Evolutionary conservation across 2,329 filamentous ascomycete species (phyloP), one percentile per base, ranked within the genome.

Genomic region (Cordyceps tenuipes): DNA sequence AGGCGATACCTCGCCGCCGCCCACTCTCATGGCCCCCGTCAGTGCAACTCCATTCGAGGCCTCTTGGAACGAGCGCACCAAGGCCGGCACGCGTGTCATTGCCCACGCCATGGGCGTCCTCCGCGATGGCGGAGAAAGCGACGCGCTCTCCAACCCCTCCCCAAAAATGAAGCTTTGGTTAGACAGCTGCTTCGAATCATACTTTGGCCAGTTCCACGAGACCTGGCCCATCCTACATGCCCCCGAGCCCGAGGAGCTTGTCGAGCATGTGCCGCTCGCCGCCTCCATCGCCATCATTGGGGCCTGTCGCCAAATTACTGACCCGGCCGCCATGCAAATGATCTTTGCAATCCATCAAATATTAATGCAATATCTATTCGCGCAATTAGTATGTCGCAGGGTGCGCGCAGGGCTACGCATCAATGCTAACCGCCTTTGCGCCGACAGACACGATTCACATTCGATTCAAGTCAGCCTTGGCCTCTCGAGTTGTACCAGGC

Each of bases 161-260:
- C 57, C 46, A 12, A 63, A 17, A 26, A 63, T 43, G 53, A 66
- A 64, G 31, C 8, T 52, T 1, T 69, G 67, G 68, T 62, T 67
- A 3, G 50, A 62, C 15, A 61, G 59, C 3, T 64, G 64, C 29
- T 62, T 66, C 1, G 66, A 68, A 0, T 65, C 69, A 0, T 81
- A 77, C 41, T 70, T 79, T n/a, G 66, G 66, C 0, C 62, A 68
- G 0, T 75, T 78, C 34, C 76, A 78, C 59, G 68, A 75, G 31
- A 69, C 69, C 0, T 78, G 75, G 69, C 73, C 77, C 6, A 65
- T 77, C 2, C 63, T 79, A 4, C 75, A 77, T 62, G 68, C 66
- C 0, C 74, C 76, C 0, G 65, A 69, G 0, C 72, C 72, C 54
- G 69, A 68, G 43, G 68, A 72, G 36, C 67, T 61, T 15, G 68